Evolutionary conservation across 2,329 filamentous ascomycete species (phyloP).

Genomic region (Teratosphaeriaceae sp.): DNA sequence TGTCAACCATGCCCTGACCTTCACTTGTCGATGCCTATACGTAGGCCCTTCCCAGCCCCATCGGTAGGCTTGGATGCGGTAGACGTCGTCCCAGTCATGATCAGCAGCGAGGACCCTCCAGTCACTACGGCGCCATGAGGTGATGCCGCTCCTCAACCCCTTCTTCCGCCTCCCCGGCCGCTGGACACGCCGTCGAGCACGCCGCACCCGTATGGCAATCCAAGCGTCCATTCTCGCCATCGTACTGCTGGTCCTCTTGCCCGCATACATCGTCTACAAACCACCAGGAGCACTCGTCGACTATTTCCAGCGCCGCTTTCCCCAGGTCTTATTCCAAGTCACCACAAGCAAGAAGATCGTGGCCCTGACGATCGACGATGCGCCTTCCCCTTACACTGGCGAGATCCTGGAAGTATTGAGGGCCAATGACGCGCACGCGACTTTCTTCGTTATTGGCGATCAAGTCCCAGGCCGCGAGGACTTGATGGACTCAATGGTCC

Average conservation of each 20-base stretch:
- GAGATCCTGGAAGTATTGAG: constrained; percentile 64
- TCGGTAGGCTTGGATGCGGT: too few relatives aligned
- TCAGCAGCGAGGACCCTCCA: too few relatives aligned
- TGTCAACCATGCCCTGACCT: too few relatives aligned
- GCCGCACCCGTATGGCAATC: constrained; percentile 25
- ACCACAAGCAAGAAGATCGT: constrained; percentile 56
- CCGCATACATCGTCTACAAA: constrained; percentile 70
- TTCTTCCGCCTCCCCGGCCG: constrained; percentile 28
- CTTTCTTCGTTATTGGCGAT: constrained; percentile 81
- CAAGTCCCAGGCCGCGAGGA: constrained; percentile 55
- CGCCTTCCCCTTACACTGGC: constrained; percentile 64
- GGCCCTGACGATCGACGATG: constrained; percentile 82
- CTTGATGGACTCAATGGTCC: constrained; percentile 46
- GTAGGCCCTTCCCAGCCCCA: too few relatives aligned
- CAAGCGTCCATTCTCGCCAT: constrained; percentile 19
- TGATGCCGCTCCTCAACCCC: constrained; percentile 26
- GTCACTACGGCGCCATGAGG: too few relatives aligned
- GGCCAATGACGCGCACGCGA: constrained; percentile 61
- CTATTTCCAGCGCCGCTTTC: constrained; percentile 65
- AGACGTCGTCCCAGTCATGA: too few relatives aligned
- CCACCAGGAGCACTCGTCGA: constrained; percentile 65
- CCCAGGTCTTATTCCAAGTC: constrained; percentile 72
- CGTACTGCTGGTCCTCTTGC: constrained; percentile 27
- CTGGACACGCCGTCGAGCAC: constrained; percentile 25
- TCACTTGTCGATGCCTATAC: too few relatives aligned